Evolutionary conservation across 257 asterid species (phyloP), one percentile per base, ranked within the genome.

Genomic region (Eucommia ulmoides): DNA sequence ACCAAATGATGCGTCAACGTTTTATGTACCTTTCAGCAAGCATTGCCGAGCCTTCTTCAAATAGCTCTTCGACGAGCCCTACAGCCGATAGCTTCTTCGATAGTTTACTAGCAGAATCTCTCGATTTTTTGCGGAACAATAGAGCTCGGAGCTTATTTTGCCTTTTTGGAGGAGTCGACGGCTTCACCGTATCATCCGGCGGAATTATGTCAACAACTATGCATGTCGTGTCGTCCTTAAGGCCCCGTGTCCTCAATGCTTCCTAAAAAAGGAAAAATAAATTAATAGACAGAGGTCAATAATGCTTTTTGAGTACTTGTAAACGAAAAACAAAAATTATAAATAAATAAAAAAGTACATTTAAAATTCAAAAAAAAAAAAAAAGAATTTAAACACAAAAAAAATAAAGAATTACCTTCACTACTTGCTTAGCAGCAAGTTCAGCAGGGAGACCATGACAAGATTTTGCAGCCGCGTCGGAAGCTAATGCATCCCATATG

Each of bases 31-130:
- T 75, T 52, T 79, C 81, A 24, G 77, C 77, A 49, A 79, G 83
- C 73, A 75, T 78, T 20, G 95, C 95, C 25, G 95, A 84, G 22
- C 95, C 95, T 71, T 84, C 89, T 62, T 84, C 95, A 21, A 78
- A 84, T 47, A 84, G 58, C 53, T 84, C 95, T 71, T 81, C 95
- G 11, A 81, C 93, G 17, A 68, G 72, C 52, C 88, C 81, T 41
- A 81, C 76, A 48, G 82, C 73, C 0, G 88, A 76, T 24, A 80
- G 62, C 45, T 70, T 75, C 58, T 72, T 75, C 17, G 77, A 54
- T 2, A 61, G 56, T 57, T 58, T 72, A 49, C 54, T 41, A 15
- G 65, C 52, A 51, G 73, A 72, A 53, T 69, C 64, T 2, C 23
- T 60, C 20, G 69, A 61, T 46, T 62, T 42, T 67, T 23, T 78